Evolutionary conservation across 352 stramenopile species (phyloP).

Genomic region (Phytophthora uliginosa): DNA sequence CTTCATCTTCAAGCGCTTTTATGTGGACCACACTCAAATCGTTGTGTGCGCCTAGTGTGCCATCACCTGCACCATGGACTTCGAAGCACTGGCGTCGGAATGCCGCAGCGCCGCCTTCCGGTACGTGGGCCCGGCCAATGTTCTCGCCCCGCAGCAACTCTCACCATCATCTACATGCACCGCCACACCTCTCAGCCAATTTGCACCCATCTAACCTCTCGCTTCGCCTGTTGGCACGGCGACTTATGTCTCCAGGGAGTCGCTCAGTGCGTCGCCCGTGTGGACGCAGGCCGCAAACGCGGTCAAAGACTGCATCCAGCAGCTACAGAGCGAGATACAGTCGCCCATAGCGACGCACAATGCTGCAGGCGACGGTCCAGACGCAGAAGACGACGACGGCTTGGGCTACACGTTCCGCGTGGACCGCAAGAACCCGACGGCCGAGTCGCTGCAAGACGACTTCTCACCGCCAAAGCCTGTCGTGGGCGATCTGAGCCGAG

Average conservation of each 20-base stretch:
- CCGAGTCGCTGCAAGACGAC: conserved; percentile 36
- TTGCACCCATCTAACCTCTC: not conserved
- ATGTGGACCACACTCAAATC: conserved; percentile 12
- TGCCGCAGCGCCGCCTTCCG: conserved; percentile 63
- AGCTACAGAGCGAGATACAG: conserved; percentile 13
- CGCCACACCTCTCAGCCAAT: not conserved
- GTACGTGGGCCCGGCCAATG: conserved; percentile 26
- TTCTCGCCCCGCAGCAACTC: not conserved
- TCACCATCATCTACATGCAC: not conserved
- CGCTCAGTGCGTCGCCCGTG: conserved; percentile 24
- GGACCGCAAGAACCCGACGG: conserved; percentile 39
- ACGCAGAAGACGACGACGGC: conserved; percentile 63
- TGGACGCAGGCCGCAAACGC: conserved; percentile 31
- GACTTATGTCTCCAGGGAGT: conserved; percentile 20
- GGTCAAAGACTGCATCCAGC: conserved; percentile 14
- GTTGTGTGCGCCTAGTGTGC: conserved; percentile 2
- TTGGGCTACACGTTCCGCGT: conserved; percentile 79
- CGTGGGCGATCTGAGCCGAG: conserved; percentile 28
- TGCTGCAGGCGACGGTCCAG: conserved; percentile 23
- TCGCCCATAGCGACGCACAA: not conserved
- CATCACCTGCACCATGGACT: conserved; percentile 41
- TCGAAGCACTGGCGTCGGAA: conserved; percentile 62
- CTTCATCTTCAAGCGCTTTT: not conserved
- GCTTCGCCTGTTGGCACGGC: not conserved
- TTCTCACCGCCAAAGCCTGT: conserved; percentile 40